Evolutionary conservation across 2,329 filamentous ascomycete species (phyloP), one percentile per base, ranked within the genome.

Genomic region (Cyphellophora europaea): DNA sequence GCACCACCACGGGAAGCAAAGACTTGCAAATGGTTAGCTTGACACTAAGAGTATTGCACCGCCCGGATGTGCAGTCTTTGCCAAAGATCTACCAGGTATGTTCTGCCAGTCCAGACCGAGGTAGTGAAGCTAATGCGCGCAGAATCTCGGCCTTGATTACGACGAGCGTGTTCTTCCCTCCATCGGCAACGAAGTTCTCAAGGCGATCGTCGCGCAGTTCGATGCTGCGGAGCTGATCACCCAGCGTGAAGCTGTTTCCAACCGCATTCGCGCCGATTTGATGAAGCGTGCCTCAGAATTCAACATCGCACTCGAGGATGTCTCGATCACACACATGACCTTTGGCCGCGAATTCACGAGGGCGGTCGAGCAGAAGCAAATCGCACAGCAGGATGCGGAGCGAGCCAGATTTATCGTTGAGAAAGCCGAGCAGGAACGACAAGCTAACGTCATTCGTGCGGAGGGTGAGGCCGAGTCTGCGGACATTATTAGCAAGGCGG

Each of bases 21-120:
- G 91, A 98, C 67, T 65, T 98, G 72, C 91, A 98, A 71, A 98
- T 98, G 91, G 91, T 98, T 55, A 95, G 87, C 73, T 74, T 98
- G 72, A 98, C 91, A 35, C 73, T 98, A 58, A 77, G 91, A 63
- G 91, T 98, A 47, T 66, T 98, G 61, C 89, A 96, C 67, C 75
- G 93, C 51, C 91, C 93, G 5, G 89, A 94, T 38, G 89, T 98
- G 53, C 78, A 85, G 70, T 77, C 80, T 53, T 69, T 98, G 56
- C 93, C 91, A 41, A 93, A 89, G 69, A 98, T 98, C 55, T 98
- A 98, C 72, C 91, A 96, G 77, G 89, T 95, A 65, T 15, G 16
- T 21, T 10, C 15, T 11, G 11, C 4, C 28, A 5, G 28, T 4
- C 11, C 16, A 6, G 14, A 6, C 16, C 6, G n/a, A 37, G 17